phyloP scores from a whole-genome alignment of 2,329 filamentous ascomycete species.

The Graphium sp. region DNA sequence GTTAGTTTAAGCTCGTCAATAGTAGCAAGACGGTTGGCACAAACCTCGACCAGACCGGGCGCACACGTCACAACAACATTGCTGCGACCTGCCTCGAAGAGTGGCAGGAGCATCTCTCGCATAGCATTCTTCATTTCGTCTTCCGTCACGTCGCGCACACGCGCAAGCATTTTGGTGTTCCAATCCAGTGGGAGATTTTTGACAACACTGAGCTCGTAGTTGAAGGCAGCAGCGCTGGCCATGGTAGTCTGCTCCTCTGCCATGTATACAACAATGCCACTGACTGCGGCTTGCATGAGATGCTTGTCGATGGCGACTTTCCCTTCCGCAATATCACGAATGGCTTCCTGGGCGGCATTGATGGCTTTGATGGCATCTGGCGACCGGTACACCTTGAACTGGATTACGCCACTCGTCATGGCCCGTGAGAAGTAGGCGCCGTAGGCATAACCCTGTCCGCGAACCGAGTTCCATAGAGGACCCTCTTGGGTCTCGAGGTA shows the following conservation, averaged over 20 bases:
- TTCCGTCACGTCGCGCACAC: conserved; percentile 57
- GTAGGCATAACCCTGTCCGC: conserved; percentile 86
- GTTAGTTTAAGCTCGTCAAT: background rate
- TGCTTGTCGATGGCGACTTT: conserved; percentile 57
- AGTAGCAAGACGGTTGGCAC: conserved; percentile 13
- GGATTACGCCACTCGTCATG: conserved; percentile 62
- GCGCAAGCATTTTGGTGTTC: conserved; percentile 57
- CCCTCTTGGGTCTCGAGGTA: conserved; percentile 92
- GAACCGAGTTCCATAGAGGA: conserved; percentile 83
- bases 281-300: conserved; percentile 79
- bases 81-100: conserved; percentile 65
- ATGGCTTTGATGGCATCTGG: conserved; percentile 83
- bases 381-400: conserved; percentile 78
- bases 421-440: conserved; percentile 66
- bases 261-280: conserved; percentile 69
- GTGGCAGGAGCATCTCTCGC: conserved; percentile 55
- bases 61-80: conserved; percentile 85
- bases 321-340: conserved; percentile 59
- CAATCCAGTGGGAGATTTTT: conserved; percentile 61
- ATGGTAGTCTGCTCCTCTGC: conserved; percentile 84
- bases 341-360: conserved; percentile 54
- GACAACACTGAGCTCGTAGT: conserved; percentile 70
- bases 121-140: conserved; percentile 65
- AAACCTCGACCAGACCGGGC: conserved; percentile 67
- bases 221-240: conserved; percentile 63